These are phyloP conservation scores for Fusarium avenaceum DNA, from an alignment of 2,329 filamentous ascomycete genomes.

Conservation along the genomic window DNA sequence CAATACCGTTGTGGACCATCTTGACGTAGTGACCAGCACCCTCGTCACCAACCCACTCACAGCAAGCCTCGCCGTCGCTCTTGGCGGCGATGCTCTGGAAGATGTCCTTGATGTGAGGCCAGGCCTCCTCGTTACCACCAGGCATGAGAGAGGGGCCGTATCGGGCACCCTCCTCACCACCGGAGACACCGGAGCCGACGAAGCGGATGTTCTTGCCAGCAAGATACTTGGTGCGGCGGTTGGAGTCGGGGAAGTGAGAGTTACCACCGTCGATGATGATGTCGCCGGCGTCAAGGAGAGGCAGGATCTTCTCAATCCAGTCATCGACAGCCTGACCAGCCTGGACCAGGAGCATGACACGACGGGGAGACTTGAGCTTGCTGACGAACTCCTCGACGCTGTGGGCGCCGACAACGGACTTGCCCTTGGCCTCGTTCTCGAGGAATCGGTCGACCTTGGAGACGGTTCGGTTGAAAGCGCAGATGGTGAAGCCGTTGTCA, in stretches of 20 bases:
- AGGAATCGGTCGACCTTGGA: slow-evolving; percentile 97
- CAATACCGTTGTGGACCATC: slow-evolving; percentile 99
- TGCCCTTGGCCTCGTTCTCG: slow-evolving; percentile 92
- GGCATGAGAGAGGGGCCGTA: slow-evolving; percentile 99
- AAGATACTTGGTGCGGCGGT: slow-evolving; percentile 95
- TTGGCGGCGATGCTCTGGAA: slow-evolving; percentile 98
- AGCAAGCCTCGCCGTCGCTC: slow-evolving; percentile 97
- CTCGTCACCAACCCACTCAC: slow-evolving; percentile 99
- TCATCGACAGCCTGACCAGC: slow-evolving; percentile 97
- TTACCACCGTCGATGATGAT: slow-evolving; percentile 99
- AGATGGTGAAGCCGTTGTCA: slow-evolving; percentile 94
- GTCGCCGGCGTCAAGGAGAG: slow-evolving; percentile 85
- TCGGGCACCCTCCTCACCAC: slow-evolving; percentile 98
- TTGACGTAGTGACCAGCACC: slow-evolving; percentile 99
- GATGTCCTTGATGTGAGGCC: slow-evolving; percentile 98
- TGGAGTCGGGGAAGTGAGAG: slow-evolving; percentile 99
- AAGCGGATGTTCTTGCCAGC: slow-evolving; percentile 89
- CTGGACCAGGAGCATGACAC: slow-evolving; percentile 99
- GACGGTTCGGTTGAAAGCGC: slow-evolving; percentile 98
- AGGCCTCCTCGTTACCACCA: slow-evolving; percentile 97
- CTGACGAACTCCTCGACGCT: slow-evolving; percentile 92
- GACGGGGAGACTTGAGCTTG: slow-evolving; percentile 97
- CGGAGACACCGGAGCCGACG: slow-evolving; percentile 96
- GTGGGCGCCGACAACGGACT: slow-evolving; percentile 94
- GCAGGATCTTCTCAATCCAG: slow-evolving; percentile 96